A percentile compares a stretch with the other conserved stretches of the same genome.
These are phyloP conservation scores for Mucor irregularis DNA, from an alignment of 371 early-diverging fungal genomes.

Conservation along the genomic window DNA sequence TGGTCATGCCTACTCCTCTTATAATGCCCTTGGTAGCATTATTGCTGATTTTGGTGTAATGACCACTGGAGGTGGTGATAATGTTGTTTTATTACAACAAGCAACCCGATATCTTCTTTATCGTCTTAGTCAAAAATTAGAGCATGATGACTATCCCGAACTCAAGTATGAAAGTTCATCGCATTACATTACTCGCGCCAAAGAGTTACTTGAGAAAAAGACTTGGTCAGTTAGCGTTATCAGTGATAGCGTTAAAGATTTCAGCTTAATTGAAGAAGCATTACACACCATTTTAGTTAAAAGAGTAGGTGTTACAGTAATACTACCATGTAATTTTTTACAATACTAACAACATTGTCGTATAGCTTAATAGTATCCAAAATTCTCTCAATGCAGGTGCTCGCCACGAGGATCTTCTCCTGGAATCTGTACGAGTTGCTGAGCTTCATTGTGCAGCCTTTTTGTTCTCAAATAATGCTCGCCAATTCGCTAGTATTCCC, in stretches of 20 bases:
- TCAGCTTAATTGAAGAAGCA: constrained; percentile 30
- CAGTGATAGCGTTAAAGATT: constrained; percentile 23
- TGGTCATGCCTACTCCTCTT: constrained; percentile 65
- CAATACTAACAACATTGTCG: not conserved
- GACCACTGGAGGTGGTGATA: constrained; percentile 76
- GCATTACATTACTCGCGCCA: constrained; percentile 28
- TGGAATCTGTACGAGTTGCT: constrained; percentile 37
- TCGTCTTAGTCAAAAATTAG: constrained; percentile 23
- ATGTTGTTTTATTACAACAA: constrained; percentile 67
- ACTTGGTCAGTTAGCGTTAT: constrained; percentile 25
- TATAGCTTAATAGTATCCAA: constrained; percentile 34
- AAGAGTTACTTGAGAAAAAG: constrained; percentile 21
- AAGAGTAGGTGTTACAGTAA: constrained; percentile 17
- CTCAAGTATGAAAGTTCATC: constrained; percentile 39
- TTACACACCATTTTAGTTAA: constrained; percentile 29
- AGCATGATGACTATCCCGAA: constrained; percentile 23
- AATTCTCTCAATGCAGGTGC: constrained; percentile 20
- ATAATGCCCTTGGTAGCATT: constrained; percentile 64
- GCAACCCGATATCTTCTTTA: constrained; percentile 37
- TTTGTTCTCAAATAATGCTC: constrained; percentile 31
- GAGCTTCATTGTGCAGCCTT: constrained; percentile 42
- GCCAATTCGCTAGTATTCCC: constrained; percentile 28
- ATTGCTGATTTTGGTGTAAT: constrained; percentile 67
- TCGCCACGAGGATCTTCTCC: constrained; percentile 29
- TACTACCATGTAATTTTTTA: not conserved